Base-by-base conservation (phyloP, 1,284 basidiomycete species). In the Fomitiporia mediterranea region DNA sequence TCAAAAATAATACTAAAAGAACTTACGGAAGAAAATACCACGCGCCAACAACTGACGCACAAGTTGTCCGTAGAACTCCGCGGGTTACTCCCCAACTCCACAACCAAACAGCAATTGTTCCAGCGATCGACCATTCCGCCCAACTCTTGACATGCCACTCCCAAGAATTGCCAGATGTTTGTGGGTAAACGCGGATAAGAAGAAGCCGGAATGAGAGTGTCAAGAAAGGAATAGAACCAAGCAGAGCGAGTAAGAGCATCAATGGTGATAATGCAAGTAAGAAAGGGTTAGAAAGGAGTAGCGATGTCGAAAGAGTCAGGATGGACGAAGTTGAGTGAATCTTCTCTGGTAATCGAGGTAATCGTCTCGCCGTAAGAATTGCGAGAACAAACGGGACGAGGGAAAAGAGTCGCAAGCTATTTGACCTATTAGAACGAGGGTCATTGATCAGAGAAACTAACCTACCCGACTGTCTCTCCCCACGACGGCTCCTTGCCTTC, bases 41-140 rank as follows among this genome's bases (percentile, higher is more conserved):
- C 39, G 89, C 85, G 0, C 92, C 94, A 37, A 98, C 82, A 1
- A 94, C 90, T 25, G 84, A 88, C 0, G 91, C 86, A 46, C 87
- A 84, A 0, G 86, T 83, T 39, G 89, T 90, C 4, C 91, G 76
- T 52, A 94, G 73, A 0, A 93, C 69, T 0, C 94, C 94, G 30
- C 94, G 78, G 13, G 90, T 83, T 2, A 97, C 85, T 15, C 85
- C 89, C 90, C 93, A 95, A 8, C 82, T 89, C 94, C 94, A 98
- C 1, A 94, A 70, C 91, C 93, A 96, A 0, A 91, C 75, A 0
- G 74, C 74, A 1, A 87, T 73, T 0, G 86, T 81, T 2, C 79
- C 76, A 42, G 80, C 77, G 19, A 94, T 91, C 0, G 89, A 81
- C 86, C 89, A 92, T 52, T 89, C 84, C 0, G 92, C 91, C 77